A percentile compares a stretch with the other conserved stretches of the same genome.
Conservation (phyloP, 106 monocot species). For the Amphibolis antarctica region DNA sequence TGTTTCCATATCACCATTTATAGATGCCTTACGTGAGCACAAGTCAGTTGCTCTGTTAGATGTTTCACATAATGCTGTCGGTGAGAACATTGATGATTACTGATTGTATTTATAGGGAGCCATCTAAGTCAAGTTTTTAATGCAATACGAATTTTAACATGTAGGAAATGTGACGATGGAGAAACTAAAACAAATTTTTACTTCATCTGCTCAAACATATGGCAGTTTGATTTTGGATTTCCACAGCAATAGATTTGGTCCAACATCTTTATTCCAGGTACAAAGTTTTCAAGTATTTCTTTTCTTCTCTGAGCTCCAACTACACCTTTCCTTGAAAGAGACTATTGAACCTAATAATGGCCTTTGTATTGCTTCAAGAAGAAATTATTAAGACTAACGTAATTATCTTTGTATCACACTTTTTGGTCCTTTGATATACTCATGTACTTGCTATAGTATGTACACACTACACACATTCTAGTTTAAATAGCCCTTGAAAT, state of each 20-base stretch:
- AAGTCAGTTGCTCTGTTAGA: conserved; percentile 65
- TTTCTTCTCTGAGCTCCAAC: background rate
- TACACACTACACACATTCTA: too few species aligned
- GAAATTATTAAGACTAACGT: too few species aligned
- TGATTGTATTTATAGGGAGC: background rate
- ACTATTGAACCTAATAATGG: too few species aligned
- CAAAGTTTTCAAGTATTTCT: background rate
- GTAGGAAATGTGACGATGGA: conserved; percentile 91
- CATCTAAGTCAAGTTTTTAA: background rate
- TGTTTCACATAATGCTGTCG: conserved; percentile 81
- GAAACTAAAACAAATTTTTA: conserved; percentile 67
- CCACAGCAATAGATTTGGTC: conserved; percentile 85
- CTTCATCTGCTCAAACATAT: conserved; percentile 71
- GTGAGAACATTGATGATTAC: conserved; percentile 19
- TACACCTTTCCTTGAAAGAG: too few species aligned
- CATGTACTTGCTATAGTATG: too few species aligned
- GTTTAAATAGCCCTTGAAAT: too few species aligned
- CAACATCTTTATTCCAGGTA: conserved; percentile 95
- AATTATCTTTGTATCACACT: too few species aligned
- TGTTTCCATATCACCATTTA: conserved; percentile 60
- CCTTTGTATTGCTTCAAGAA: too few species aligned
- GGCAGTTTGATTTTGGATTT: conserved; percentile 91
- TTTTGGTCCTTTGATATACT: too few species aligned
- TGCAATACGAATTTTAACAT: background rate
- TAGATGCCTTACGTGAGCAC: conserved; percentile 65